Base-by-base conservation (phyloP, 345 rosid genomes). In the Garcia nutans region DNA sequence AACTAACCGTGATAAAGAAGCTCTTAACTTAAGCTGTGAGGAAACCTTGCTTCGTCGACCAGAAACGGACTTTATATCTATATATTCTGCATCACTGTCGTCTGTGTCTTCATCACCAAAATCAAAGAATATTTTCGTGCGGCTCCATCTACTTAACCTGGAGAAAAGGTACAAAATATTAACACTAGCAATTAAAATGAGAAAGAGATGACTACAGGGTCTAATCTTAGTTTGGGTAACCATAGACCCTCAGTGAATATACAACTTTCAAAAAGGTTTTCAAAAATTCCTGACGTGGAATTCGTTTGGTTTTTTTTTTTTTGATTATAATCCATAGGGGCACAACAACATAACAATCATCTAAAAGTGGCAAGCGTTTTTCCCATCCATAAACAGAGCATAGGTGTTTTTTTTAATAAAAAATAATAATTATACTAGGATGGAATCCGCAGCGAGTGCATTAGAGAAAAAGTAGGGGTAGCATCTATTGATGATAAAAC, bases 101-200 rank as follows among this genome's bases (percentile, higher is more conserved):
- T 86, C 85, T 1, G 82, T 70, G 41, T 80, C 90, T 77, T 85
- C 97, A 81, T 89, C 91, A 56, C 80, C 91, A 76, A 82, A 88
- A 80, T 93, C 99, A 52, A 98, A 93, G 81, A 93, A 96, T 85
- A 96, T 88, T 80, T 86, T 93, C 23, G 99, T 87, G 86, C 92
- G 96, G 85, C 93, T 93, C 99, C 99, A 96, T 74, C 86, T 83
- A 85, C 99, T 96, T 72, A 73, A 82, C 91, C 99, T 92, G 89
- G 65, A 7, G 12, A 58, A 9, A 82, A 74, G 42, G 22, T 28
- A 15, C 6, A 62, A 65, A 57, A 24, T 2, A 47, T 41, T 42
- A 58, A 3, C 41, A 23, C 5, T 31, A 10, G 50, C 54, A 41
- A 9, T 16, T 60, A 20, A 44, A 5, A 42, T 8, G 16, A 69